These are phyloP conservation scores for Nothophoma quercina DNA, from an alignment of 2,329 filamentous ascomycete species.

Conservation along the genomic window DNA sequence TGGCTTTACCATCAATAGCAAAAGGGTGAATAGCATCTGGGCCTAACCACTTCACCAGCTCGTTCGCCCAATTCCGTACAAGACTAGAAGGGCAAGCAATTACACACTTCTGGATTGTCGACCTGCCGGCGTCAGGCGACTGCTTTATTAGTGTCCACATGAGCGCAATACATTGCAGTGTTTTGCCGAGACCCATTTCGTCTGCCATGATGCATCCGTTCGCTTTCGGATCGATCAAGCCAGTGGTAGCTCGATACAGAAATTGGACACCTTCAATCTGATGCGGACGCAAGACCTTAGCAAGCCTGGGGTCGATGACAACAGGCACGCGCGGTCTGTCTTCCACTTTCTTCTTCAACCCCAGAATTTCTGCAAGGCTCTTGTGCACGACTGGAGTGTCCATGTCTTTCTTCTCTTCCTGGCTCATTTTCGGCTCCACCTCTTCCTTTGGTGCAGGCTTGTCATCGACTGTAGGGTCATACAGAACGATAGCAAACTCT, in stretches of 20 bases:
- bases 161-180: slow-evolving; percentile 92
- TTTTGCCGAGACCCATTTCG: slow-evolving; percentile 98
- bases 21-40: slow-evolving; percentile 91
- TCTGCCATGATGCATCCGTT: slow-evolving; percentile 99
- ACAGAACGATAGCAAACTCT: slow-evolving; percentile 94
- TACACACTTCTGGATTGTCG: slow-evolving; percentile 94
- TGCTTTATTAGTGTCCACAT: slow-evolving; percentile 98
- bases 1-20: slow-evolving; percentile 94
- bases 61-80: slow-evolving; percentile 98
- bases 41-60: slow-evolving; percentile 95
- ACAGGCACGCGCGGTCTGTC: slow-evolving; percentile 91
- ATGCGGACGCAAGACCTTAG: slow-evolving; percentile 92
- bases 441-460: slow-evolving; percentile 65
- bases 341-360: slow-evolving; percentile 88
- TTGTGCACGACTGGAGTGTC: slow-evolving; percentile 89
- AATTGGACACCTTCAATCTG: slow-evolving; percentile 99
- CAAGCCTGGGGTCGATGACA: slow-evolving; percentile 88
- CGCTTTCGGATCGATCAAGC: slow-evolving; percentile 91
- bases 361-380: slow-evolving; percentile 92
- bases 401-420: slow-evolving; percentile 59
- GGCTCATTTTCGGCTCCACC: slow-evolving; percentile 57
- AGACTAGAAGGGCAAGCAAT: slow-evolving; percentile 96
- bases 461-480: slow-evolving; percentile 93
- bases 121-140: slow-evolving; percentile 90
- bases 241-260: slow-evolving; percentile 92